Conservation (phyloP, 345 rosid species). For the Aquilaria yunnanensis region DNA sequence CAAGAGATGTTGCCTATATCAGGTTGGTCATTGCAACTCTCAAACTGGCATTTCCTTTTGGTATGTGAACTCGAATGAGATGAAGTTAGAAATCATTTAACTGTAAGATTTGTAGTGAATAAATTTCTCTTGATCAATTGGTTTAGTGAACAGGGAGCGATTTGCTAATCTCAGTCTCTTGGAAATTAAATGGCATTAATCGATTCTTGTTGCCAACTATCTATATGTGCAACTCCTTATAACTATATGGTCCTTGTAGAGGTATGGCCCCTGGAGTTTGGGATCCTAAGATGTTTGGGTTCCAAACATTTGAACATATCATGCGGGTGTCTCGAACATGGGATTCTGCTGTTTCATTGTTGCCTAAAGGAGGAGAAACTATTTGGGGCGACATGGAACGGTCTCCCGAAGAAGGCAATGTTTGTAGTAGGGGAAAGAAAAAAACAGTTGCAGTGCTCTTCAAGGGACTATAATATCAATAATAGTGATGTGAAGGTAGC, state of each 20-base stretch:
- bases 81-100: neutral
- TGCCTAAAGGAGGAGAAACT: constrained; percentile 79
- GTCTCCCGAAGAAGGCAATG: constrained; percentile 48
- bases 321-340: constrained; percentile 62
- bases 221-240: too few relatives aligned
- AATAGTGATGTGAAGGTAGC: constrained; percentile 20
- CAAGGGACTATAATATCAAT: constrained; percentile 24
- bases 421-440: constrained; percentile 32
- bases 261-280: constrained; percentile 45
- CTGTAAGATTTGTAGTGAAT: neutral
- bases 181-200: too few relatives aligned
- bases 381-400: constrained; percentile 68
- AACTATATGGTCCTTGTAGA: constrained; percentile 21
- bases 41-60: neutral
- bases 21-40: constrained; percentile 31
- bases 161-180: too few relatives aligned
- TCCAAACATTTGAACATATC: constrained; percentile 55
- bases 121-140: neutral
- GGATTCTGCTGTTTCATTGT: constrained; percentile 60
- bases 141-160: too few relatives aligned
- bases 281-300: constrained; percentile 43
- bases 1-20: constrained; percentile 43
- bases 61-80: neutral
- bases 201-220: too few relatives aligned
- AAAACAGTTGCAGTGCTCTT: constrained; percentile 15